Evolutionary conservation across 1,284 basidiomycete species (phyloP), one percentile per base, ranked within the genome.

Genomic region (Stereum hirsutum): DNA sequence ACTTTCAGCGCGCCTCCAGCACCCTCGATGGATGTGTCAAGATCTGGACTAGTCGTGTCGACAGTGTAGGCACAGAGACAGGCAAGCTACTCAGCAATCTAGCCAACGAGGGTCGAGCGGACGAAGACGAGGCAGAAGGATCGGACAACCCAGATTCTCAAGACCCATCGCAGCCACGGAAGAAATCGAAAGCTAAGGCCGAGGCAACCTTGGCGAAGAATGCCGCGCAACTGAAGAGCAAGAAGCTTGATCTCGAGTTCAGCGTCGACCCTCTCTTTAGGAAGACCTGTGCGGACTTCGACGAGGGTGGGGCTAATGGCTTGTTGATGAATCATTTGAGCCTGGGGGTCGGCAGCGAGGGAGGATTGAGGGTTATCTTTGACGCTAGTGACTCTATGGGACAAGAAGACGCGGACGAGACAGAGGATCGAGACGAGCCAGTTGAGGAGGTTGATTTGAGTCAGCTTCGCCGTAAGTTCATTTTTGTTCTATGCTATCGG

Each of bases 21-120:
- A 99, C 95, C 0, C 78, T 99, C 15, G 96, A 99, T 48, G 96
- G 96, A 5, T 99, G 96, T 62, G 92, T 99, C 61, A 99, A 99
- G 68, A 96, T 99, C 47, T 99, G 94, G 94, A 99, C 95, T 1
- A 93, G 89, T 52, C 84, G 95, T 45, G 96, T 99, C 30, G 95
- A 99, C 61, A 91, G 87, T 51, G 93, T 98, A 33, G 92, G 92
- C 10, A 95, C 90, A 0, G 96, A 99, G 63, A 98, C 95, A 0
- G 93, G 93, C 26, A 97, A 97, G 59, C 75, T 99, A 10, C 73
- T 98, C 40, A 91, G 83, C 53, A 97, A 97, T 56, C 75, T 99
- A 24, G 89, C 91, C 4, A 76, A 75, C 32, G 82, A 83, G 42
- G 75, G 75, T 3, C 62, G 64, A 26, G 68, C 64, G 3, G 72